phyloP scores from a whole-genome alignment of 345 rosid genomes.

The Sonneratia alba region DNA sequence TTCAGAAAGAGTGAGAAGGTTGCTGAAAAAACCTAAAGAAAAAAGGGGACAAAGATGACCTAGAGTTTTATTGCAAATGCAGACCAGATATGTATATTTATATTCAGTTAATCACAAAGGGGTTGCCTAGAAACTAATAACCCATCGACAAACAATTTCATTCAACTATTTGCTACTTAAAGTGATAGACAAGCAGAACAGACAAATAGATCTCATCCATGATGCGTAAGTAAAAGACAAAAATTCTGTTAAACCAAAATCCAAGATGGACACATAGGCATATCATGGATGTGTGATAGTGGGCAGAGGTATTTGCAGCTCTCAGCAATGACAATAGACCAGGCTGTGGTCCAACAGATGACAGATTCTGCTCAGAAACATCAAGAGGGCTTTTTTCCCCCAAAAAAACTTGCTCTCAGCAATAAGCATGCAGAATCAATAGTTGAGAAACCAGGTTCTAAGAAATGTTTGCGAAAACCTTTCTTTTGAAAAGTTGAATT shows the following conservation, averaged over 20 bases:
- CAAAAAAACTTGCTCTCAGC: not conserved
- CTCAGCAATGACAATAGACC: not conserved
- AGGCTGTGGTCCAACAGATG: not conserved
- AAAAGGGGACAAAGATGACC: not conserved
- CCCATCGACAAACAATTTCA: not conserved
- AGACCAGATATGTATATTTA: not conserved
- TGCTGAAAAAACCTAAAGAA: not conserved
- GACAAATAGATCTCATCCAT: not conserved
- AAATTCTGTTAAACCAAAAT: not conserved
- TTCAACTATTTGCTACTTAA: not conserved
- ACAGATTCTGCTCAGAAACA: not conserved
- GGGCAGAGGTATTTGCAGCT: not conserved
- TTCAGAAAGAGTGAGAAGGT: not conserved
- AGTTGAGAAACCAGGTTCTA: too few species aligned
- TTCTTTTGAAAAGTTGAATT: too few species aligned
- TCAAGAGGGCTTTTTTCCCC: not conserved
- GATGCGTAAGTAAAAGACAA: too few species aligned
- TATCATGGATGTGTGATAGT: not conserved
- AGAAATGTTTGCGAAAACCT: too few species aligned
- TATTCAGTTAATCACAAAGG: not conserved
- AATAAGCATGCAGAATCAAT: too few species aligned
- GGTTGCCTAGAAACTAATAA: not conserved
- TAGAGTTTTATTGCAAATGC: not conserved
- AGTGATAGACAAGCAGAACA: not conserved
- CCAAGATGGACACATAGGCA: too few species aligned